phyloP scores from a whole-genome alignment of 805 yeast species.

The Nematodospora valgi region DNA sequence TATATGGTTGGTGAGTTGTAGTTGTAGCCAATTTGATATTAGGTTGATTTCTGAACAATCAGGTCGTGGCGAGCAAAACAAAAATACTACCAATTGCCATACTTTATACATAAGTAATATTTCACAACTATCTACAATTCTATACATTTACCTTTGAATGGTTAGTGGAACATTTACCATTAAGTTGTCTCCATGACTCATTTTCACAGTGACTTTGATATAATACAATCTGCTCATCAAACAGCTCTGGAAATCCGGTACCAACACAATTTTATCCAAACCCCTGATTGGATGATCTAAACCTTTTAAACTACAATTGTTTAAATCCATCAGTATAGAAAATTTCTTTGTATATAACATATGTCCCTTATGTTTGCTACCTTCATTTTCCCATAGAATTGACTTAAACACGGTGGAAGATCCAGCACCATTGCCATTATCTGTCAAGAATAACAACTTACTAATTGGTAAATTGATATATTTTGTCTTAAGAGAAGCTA shows the following conservation, averaged over 20 bases:
- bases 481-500: conserved; percentile 34
- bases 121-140: neutral
- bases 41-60: too few relatives aligned
- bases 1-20: neutral
- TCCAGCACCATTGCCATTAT: conserved; percentile 15
- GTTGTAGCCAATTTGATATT: neutral
- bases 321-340: conserved; percentile 25
- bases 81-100: neutral
- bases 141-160: conserved; percentile 17
- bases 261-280: conserved; percentile 31
- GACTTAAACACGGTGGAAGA: conserved; percentile 18
- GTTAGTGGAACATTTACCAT: conserved; percentile 35
- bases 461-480: conserved; percentile 27
- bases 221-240: conserved; percentile 34
- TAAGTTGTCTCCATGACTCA: conserved; percentile 27
- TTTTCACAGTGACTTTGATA: conserved; percentile 26
- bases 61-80: too few relatives aligned
- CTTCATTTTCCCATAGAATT: conserved; percentile 28
- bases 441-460: conserved; percentile 14
- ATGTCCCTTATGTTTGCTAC: conserved; percentile 1
- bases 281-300: conserved; percentile 15
- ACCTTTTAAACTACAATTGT: conserved; percentile 28
- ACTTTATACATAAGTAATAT: neutral
- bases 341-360: conserved; percentile 26
- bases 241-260: conserved; percentile 40